Conservation (phyloP, 495 filamentous ascomycete genomes). For the Talaromyces liani region DNA sequence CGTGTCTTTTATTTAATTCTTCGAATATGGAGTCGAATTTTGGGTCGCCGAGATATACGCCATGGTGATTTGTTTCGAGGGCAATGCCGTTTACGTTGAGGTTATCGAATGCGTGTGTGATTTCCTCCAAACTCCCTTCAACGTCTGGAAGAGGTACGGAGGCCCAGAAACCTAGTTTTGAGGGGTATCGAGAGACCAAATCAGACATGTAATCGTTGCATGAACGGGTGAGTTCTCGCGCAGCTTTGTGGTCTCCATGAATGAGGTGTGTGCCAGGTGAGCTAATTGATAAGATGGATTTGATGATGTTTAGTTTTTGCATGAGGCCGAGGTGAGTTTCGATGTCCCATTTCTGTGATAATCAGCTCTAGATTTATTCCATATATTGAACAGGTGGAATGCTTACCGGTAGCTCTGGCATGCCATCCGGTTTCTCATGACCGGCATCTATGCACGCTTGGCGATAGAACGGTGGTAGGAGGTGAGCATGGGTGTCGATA, state of each 20-base stretch:
- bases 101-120: conserved; percentile 29
- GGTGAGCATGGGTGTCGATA: conserved; percentile 33
- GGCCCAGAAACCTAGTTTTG: conserved; percentile 41
- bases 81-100: conserved; percentile 40
- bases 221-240: conserved; percentile 20
- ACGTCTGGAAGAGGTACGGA: conserved; percentile 43
- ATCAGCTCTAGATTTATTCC: neutral
- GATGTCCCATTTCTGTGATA: conserved; percentile 30
- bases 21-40: conserved; percentile 33
- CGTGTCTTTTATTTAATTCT: conserved; percentile 23
- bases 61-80: conserved; percentile 40
- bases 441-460: conserved; percentile 26
- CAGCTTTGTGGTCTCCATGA: conserved; percentile 23
- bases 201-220: conserved; percentile 33
- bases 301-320: conserved; percentile 33
- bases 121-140: conserved; percentile 32
- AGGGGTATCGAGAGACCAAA: conserved; percentile 26
- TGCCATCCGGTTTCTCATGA: conserved; percentile 35
- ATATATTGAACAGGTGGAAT: neutral
- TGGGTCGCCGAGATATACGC: conserved; percentile 43
- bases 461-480: conserved; percentile 26
- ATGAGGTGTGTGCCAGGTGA: conserved; percentile 42
- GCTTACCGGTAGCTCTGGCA: conserved; percentile 36
- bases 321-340: conserved; percentile 40
- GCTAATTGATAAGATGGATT: conserved; percentile 44